A percentile compares a stretch with the other conserved stretches of the same genome.
Conservation (phyloP, 2,329 filamentous ascomycete species). For the Monosporascus ibericus region DNA sequence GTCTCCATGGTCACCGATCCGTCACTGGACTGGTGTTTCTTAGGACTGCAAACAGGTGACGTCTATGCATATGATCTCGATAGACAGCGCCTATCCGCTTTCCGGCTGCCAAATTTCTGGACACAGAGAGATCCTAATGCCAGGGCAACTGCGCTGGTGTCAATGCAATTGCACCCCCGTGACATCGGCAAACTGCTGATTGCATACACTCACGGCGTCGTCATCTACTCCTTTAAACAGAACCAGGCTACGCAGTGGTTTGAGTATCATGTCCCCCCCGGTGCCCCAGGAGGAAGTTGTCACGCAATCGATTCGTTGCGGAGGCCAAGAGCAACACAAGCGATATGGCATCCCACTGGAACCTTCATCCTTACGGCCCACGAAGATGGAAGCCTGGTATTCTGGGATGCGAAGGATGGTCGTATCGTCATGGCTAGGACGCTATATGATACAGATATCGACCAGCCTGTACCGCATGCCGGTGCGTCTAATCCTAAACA, state of each 20-base stretch:
- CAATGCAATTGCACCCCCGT: conserved; percentile 78
- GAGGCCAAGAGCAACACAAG: conserved; percentile 71
- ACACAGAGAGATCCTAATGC: conserved; percentile 62
- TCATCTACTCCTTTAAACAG: conserved; percentile 92
- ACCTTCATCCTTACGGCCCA: conserved; percentile 83
- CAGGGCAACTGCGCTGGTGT: conserved; percentile 57
- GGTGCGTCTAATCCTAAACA: conserved; percentile 57
- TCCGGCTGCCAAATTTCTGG: conserved; percentile 87
- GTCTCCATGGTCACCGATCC: conserved; percentile 75
- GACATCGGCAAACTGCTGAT: conserved; percentile 90
- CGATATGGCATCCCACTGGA: conserved; percentile 90
- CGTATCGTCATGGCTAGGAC: conserved; percentile 79
- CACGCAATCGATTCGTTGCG: conserved; percentile 55
- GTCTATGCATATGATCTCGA: conserved; percentile 92
- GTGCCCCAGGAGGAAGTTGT: conserved; percentile 78
- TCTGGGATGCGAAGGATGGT: conserved; percentile 91
- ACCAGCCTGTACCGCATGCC: conserved; percentile 53
- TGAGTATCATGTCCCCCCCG: conserved; percentile 72
- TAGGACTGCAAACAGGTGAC: conserved; percentile 78
- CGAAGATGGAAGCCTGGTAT: conserved; percentile 84
- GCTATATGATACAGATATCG: conserved; percentile 65
- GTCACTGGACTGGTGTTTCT: conserved; percentile 85
- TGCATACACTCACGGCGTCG: conserved; percentile 83
- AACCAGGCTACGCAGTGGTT: conserved; percentile 73
- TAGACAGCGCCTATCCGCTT: conserved; percentile 64